Conservation (phyloP, 768 basidiomycete species). For the Tremella mesenterica region DNA sequence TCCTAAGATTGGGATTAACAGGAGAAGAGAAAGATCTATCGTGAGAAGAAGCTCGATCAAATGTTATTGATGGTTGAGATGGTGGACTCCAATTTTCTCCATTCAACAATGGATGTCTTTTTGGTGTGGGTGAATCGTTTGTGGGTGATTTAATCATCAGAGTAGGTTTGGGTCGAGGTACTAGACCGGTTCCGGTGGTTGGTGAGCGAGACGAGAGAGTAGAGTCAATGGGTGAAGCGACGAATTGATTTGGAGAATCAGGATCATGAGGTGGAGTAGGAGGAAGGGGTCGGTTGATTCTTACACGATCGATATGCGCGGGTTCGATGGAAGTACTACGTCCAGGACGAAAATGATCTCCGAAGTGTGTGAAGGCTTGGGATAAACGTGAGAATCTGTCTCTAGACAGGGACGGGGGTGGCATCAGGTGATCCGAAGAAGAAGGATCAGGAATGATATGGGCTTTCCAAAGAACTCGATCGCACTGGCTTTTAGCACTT, state of each 20-base stretch:
- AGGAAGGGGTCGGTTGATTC: constrained; percentile 5
- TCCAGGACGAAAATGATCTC: constrained; percentile 15
- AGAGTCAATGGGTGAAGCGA: constrained; percentile 6
- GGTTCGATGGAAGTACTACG: constrained; percentile 25
- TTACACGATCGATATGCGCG: constrained; percentile 12
- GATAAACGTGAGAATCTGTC: constrained; percentile 22
- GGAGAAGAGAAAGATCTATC: constrained; percentile 1
- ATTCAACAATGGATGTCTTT: background rate
- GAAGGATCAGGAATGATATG: constrained; percentile 27
- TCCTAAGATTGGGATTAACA: too few species aligned
- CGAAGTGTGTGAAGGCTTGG: constrained; percentile 19
- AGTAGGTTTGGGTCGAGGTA: too few species aligned
- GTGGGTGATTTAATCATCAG: too few species aligned
- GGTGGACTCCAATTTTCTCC: constrained; percentile 12
- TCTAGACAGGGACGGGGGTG: constrained; percentile 1
- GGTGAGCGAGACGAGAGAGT: background rate
- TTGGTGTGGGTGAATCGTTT: background rate
- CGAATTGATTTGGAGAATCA: background rate
- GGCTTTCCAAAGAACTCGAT: constrained; percentile 43
- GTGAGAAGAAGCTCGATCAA: constrained; percentile 13
- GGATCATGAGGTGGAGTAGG: constrained; percentile 3
- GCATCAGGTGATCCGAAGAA: background rate
- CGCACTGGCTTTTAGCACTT: constrained; percentile 28
- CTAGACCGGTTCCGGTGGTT: background rate
- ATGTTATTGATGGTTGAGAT: constrained; percentile 17